Evolutionary conservation across 495 filamentous ascomycete species (phyloP).

Genomic region (Bacidia rubella): DNA sequence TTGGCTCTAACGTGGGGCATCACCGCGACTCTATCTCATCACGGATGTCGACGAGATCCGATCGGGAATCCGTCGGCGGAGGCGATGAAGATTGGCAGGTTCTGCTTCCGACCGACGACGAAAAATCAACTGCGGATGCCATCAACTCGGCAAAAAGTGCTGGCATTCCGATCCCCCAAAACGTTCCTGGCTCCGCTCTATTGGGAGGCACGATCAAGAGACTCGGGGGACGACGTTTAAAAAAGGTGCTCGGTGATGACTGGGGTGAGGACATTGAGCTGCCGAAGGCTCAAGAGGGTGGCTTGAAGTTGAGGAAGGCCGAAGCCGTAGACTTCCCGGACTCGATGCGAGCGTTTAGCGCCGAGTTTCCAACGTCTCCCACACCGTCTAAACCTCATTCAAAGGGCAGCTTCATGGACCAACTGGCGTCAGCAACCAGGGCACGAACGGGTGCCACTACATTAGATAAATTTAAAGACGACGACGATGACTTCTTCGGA

Average conservation of each 20-base stretch:
- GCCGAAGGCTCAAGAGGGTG: slow-evolving; percentile 41
- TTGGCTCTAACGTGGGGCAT: slow-evolving; percentile 27
- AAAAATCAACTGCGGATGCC: slow-evolving; percentile 64
- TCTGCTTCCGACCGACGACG: slow-evolving; percentile 62
- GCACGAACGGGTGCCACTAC: slow-evolving; percentile 15
- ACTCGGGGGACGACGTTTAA: slow-evolving; percentile 67
- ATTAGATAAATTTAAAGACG: slow-evolving; percentile 49
- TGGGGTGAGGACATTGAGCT: slow-evolving; percentile 88
- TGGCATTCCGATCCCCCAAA: slow-evolving; percentile 80
- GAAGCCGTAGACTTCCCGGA: slow-evolving; percentile 53
- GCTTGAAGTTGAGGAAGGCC: slow-evolving; percentile 49
- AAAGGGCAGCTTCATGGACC: slow-evolving; percentile 18
- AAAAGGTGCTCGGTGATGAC: slow-evolving; percentile 66
- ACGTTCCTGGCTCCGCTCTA: slow-evolving; percentile 86
- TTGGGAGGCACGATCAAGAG: slow-evolving; percentile 90
- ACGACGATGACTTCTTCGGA: slow-evolving; percentile 43
- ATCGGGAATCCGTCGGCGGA: slow-evolving; percentile 56
- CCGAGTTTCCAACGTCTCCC: slow-evolving; percentile 22
- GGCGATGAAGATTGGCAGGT: slow-evolving; percentile 79
- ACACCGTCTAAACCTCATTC: slow-evolving; percentile 16
- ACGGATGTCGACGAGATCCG: slow-evolving; percentile 63
- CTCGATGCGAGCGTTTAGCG: slow-evolving; percentile 47
- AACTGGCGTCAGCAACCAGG: slow-evolving; percentile 12
- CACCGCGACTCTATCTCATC: slow-evolving; percentile 66
- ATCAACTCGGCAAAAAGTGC: slow-evolving; percentile 75